phyloP scores from a whole-genome alignment of 805 yeast genomes.

The Metschnikowia peoriensis region DNA sequence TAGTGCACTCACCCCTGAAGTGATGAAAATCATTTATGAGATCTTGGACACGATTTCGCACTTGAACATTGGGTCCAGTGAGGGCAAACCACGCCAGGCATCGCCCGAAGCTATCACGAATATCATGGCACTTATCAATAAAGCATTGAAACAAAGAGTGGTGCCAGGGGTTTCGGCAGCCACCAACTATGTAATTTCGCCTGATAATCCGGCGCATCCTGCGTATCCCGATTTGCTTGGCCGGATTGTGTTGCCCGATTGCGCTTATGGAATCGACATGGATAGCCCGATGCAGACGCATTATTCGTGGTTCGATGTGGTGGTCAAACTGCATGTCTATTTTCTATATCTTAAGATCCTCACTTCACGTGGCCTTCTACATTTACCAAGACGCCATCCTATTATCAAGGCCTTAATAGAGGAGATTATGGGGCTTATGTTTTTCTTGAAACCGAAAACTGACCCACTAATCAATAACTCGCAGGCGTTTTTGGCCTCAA shows the following conservation, averaged over 20 bases:
- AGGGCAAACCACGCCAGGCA: conserved; percentile 10
- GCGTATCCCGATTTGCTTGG: conserved; percentile 6
- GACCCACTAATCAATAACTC: conserved; percentile 5
- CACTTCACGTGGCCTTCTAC: conserved; percentile 23
- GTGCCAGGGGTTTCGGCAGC: conserved; percentile 15
- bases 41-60: conserved; percentile 11
- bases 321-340: conserved; percentile 22
- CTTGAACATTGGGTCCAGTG: conserved; percentile 3
- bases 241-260: conserved; percentile 13
- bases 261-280: conserved; percentile 18
- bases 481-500: conserved; percentile 17
- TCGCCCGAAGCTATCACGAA: conserved; percentile 15
- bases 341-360: conserved; percentile 24
- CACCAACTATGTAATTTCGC: conserved; percentile 9
- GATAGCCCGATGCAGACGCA: conserved; percentile 5
- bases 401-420: conserved; percentile 19
- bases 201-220: conserved; percentile 19
- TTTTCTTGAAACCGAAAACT: conserved; percentile 18
- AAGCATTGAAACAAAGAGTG: conserved; percentile 14
- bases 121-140: conserved; percentile 17
- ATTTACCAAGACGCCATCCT: conserved; percentile 22
- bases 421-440: conserved; percentile 18
- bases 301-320: conserved; percentile 27
- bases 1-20: conserved; percentile 14
- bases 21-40: conserved; percentile 11